Evolutionary conservation across 139 green algal species (phyloP), one percentile per base, ranked within the genome.

Genomic region (Eudorina sp.): DNA sequence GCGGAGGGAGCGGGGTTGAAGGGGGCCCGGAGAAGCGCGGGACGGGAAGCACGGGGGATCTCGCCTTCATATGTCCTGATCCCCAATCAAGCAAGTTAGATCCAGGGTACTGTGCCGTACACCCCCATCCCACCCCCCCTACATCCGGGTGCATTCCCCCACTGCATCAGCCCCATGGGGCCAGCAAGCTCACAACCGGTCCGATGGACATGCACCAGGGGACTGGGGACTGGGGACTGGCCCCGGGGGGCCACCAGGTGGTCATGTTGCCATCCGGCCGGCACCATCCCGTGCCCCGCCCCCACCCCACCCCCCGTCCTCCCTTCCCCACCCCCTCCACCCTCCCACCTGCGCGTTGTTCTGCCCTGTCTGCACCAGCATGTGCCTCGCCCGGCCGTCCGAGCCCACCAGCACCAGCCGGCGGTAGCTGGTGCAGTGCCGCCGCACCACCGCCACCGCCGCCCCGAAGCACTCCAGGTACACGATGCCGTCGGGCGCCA

Each of bases 391-490:
- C 14, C 86, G 89, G 51, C 97, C 97, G 89, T 99, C 97, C n/a
- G 84, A 96, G 86, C 96, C 97, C 40, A 97, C 55, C 40, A 99
- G 89, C 38, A 85, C 91, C 21, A 99, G 86, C 16, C 96, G 95
- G 23, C 89, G 93, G 92, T 94, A 94, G 72, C 88, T 94, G 88
- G 89, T 95, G 84, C 94, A 93, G 84, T 98, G 94, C 55, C 98
- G 95, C 0, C 98, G 93, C 75, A 99, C 96, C 16, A 98, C 95
- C 53, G 87, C 88, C 46, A 99, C 94, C 81, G 96, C 93, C 38
- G 91, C 79, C 36, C 95, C 94, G 82, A 99, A 94, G 41, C 93
- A 86, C 90, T 98, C 97, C 18, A 99, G 88, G 73, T 95, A 94
- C 9, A 99, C 94, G 45, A 92, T 76, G 53, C 51, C 72, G 21